These are phyloP conservation scores for Globisporangium emineosum DNA, from an alignment of 352 stramenopile genomes.

Conservation along the genomic window DNA sequence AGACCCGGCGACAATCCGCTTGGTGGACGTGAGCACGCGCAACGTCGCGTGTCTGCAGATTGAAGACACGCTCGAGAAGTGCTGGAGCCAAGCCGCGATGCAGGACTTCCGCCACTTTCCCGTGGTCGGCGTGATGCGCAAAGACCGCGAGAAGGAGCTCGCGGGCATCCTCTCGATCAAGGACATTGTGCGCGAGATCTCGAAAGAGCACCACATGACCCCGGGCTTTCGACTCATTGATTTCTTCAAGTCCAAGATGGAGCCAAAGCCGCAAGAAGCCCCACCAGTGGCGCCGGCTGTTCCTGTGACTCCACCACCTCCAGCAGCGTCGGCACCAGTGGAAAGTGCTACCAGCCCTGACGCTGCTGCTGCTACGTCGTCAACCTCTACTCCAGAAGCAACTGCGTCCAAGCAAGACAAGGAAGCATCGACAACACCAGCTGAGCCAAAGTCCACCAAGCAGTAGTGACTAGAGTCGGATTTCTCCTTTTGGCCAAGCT, in stretches of 20 bases:
- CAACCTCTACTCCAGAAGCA: neutral
- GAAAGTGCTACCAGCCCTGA: neutral
- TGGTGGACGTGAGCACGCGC: constrained; percentile 62
- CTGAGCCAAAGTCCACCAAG: neutral
- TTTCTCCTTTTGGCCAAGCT: neutral
- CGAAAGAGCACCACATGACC: constrained; percentile 67
- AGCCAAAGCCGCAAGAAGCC: constrained; percentile 35
- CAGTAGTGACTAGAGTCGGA: neutral
- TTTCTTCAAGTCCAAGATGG: constrained; percentile 82
- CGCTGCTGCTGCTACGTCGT: too few species aligned
- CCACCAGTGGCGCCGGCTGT: constrained; percentile 6
- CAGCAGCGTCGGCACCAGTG: neutral
- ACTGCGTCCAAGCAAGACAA: neutral
- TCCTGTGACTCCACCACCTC: neutral
- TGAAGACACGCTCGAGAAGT: constrained; percentile 78
- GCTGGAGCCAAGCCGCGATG: constrained; percentile 62
- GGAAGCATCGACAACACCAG: neutral
- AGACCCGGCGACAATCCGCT: constrained; percentile 46
- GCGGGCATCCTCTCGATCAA: constrained; percentile 83
- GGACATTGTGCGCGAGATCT: constrained; percentile 85
- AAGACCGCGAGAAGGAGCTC: constrained; percentile 77
- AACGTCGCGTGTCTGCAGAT: constrained; percentile 61
- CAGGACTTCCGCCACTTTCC: constrained; percentile 82
- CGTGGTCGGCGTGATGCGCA: constrained; percentile 70
- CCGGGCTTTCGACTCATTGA: constrained; percentile 81